Conservation (phyloP, 805 yeast species). For the Candida awuae region DNA sequence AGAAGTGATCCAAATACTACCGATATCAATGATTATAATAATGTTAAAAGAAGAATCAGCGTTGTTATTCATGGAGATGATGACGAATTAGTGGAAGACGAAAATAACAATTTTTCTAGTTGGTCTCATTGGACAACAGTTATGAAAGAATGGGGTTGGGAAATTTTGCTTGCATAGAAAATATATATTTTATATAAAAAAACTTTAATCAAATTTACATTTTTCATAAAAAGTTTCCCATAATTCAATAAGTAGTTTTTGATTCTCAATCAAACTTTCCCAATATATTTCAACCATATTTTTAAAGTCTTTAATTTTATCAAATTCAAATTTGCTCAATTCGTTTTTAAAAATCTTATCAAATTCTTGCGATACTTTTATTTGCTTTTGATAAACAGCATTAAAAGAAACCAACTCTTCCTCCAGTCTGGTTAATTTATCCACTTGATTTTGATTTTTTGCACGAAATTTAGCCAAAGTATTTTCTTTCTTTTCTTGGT, state of each 20-base stretch:
- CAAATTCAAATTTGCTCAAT: conserved; percentile 59
- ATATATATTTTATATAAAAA: background rate
- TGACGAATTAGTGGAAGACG: conserved; percentile 26
- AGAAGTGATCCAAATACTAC: conserved; percentile 11
- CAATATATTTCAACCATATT: conserved; percentile 83
- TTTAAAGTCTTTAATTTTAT: conserved; percentile 75
- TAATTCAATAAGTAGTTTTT: conserved; percentile 82
- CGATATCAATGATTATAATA: conserved; percentile 14
- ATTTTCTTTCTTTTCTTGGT: conserved; percentile 38
- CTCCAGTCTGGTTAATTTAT: conserved; percentile 49
- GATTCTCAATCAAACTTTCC: conserved; percentile 86
- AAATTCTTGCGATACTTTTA: conserved; percentile 53
- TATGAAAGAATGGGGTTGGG: conserved; percentile 76
- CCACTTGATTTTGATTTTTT: conserved; percentile 46
- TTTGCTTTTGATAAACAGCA: conserved; percentile 43
- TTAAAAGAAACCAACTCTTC: conserved; percentile 53
- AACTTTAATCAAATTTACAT: conserved; percentile 23
- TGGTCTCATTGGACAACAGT: conserved; percentile 61
- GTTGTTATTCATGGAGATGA: conserved; percentile 37
- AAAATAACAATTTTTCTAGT: conserved; percentile 35
- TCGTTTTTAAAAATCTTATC: conserved; percentile 63
- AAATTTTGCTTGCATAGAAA: conserved; percentile 48
- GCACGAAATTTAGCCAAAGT: conserved; percentile 36
- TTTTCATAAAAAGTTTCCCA: conserved; percentile 81
- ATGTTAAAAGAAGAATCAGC: conserved; percentile 21